Evolutionary conservation across 225 moss, liverwort and hornwort species (phyloP).

Genomic region (Climacium dendroides): DNA sequence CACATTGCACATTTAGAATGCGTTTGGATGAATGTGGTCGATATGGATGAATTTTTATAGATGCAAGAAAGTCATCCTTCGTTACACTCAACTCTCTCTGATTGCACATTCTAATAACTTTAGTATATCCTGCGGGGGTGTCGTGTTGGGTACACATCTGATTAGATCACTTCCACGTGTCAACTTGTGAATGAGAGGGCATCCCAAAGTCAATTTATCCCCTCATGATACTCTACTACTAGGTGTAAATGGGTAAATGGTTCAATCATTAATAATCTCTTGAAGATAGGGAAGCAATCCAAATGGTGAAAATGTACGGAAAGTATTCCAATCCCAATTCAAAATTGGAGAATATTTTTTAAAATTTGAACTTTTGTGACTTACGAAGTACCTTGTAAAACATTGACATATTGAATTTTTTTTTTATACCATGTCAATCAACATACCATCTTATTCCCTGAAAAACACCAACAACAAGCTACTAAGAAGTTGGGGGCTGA

Average conservation of each 20-base stretch:
- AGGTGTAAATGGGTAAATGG: neutral
- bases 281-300: neutral
- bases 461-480: neutral
- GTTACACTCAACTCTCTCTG: neutral
- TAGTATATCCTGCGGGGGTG: neutral
- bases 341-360: neutral
- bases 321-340: neutral
- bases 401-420: too few relatives aligned
- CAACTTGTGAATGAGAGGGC: neutral
- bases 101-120: neutral
- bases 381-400: neutral
- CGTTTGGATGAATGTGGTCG: neutral
- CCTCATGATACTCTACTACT: neutral
- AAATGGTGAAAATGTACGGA: neutral
- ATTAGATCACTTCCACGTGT: neutral
- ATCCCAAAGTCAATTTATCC: neutral
- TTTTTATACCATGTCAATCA: neutral
- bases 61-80: neutral
- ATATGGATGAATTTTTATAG: neutral
- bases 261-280: neutral
- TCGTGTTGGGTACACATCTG: neutral
- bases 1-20: neutral
- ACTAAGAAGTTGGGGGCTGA: accelerated
- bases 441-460: accelerated
- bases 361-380: neutral